A percentile compares a stretch with the other conserved stretches of the same genome.
Conservation (phyloP, 257 asterid genomes). For the Striga asiatica region DNA sequence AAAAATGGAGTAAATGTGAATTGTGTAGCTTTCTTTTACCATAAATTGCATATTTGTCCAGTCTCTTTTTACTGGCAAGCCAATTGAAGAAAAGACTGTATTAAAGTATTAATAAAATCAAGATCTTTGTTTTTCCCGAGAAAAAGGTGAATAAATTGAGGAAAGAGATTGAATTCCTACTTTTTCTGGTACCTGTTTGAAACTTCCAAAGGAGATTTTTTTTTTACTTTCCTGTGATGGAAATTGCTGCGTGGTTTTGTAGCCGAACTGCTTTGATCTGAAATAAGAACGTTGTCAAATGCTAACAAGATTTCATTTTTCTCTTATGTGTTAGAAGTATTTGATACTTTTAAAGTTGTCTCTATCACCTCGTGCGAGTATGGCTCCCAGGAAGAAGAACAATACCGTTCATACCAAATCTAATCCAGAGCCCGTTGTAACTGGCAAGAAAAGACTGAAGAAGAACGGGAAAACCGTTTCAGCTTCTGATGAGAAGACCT, state of each 20-base stretch:
- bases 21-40: not conserved
- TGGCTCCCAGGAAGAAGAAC: conserved; percentile 31
- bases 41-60: not conserved
- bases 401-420: conserved; percentile 4
- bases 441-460: conserved; percentile 19
- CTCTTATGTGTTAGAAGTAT: too few species aligned
- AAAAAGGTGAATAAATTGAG: not conserved
- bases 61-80: not conserved
- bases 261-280: conserved; percentile 7
- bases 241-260: not conserved
- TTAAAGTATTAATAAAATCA: not conserved
- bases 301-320: not conserved
- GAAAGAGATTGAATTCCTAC: too few species aligned
- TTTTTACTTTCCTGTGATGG: too few species aligned
- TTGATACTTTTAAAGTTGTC: not conserved
- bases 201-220: not conserved
- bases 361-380: conserved; percentile 19
- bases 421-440: conserved; percentile 7
- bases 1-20: too few species aligned
- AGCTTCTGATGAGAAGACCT: conserved; percentile 20
- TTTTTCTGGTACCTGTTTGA: not conserved
- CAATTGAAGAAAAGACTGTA: not conserved
- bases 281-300: not conserved
- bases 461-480: conserved; percentile 15
- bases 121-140: too few species aligned